phyloP scores from a whole-genome alignment of 805 yeast genomes.

The Metschnikowia lochheadii region DNA sequence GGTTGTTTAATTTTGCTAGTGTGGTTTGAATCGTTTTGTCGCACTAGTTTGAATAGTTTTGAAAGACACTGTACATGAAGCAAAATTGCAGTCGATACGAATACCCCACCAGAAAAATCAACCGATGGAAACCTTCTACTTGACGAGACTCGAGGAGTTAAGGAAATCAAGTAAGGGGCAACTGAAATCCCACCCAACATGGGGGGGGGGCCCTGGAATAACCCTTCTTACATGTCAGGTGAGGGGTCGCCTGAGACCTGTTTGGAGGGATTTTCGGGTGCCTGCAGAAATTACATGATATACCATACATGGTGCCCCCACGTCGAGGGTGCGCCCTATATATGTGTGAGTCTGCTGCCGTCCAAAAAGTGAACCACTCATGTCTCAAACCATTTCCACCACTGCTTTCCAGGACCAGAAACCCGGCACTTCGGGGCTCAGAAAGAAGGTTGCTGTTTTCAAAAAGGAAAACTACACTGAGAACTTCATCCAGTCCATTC shows the following conservation, averaged over 20 bases:
- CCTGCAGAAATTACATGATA: slow-evolving; percentile 2
- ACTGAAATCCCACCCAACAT: neutral
- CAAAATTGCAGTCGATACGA: no score
- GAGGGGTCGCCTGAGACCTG: neutral
- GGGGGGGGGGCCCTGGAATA: neutral
- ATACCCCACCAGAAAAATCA: no score
- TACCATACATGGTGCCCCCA: slow-evolving; percentile 5
- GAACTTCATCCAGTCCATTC: slow-evolving; percentile 84
- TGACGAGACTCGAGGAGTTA: neutral
- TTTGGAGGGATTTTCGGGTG: neutral
- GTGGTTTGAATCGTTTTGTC: no score
- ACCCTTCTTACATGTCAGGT: neutral
- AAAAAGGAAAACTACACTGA: slow-evolving; percentile 80
- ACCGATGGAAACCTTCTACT: no score
- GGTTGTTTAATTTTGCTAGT: no score
- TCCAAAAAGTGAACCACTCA: slow-evolving; percentile 2
- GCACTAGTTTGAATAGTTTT: no score
- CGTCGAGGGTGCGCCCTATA: slow-evolving; percentile 2
- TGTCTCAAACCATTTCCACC: slow-evolving; percentile 45
- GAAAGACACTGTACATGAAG: no score
- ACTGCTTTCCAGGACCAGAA: slow-evolving; percentile 84
- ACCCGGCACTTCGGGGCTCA: slow-evolving; percentile 96
- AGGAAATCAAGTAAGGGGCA: neutral
- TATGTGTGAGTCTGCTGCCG: neutral
- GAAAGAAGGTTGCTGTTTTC: slow-evolving; percentile 87